Conservation (phyloP, 352 stramenopile species). For the Phytophthora aleatoria region DNA sequence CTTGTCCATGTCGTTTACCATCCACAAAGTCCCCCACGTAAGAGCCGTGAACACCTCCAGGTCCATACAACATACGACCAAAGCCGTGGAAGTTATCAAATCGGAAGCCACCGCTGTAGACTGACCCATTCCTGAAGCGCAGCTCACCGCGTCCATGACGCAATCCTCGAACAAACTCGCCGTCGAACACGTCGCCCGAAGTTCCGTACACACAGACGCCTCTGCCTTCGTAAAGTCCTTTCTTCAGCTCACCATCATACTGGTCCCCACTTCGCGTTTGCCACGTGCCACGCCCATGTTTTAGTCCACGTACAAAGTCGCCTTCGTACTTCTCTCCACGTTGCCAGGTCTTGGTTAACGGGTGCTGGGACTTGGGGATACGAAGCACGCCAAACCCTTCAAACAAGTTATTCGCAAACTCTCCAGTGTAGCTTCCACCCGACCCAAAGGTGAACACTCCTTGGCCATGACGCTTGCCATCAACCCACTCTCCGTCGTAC, state of each 20-base stretch:
- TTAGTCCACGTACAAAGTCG: constrained; percentile 53
- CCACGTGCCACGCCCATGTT: constrained; percentile 58
- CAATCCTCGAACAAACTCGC: constrained; percentile 61
- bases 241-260: constrained; percentile 61
- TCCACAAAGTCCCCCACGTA: constrained; percentile 69
- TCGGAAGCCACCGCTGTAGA: constrained; percentile 60
- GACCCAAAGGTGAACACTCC: constrained; percentile 54
- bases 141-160: constrained; percentile 65
- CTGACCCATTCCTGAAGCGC: constrained; percentile 49
- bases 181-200: constrained; percentile 69
- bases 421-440: constrained; percentile 53
- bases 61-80: constrained; percentile 54
- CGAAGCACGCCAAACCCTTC: constrained; percentile 68
- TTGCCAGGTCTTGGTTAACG: constrained; percentile 68
- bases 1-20: constrained; percentile 64
- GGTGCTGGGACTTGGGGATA: constrained; percentile 56
- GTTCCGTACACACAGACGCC: constrained; percentile 63
- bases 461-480: constrained; percentile 76
- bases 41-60: constrained; percentile 47
- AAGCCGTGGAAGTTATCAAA: constrained; percentile 64
- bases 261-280: constrained; percentile 43
- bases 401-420: constrained; percentile 61
- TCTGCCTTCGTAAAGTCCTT: constrained; percentile 57
- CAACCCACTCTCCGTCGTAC: constrained; percentile 88
- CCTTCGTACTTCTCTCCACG: constrained; percentile 70